Conservation (phyloP, 225 moss, liverwort and hornwort species). For the Sphagnum contortum region DNA sequence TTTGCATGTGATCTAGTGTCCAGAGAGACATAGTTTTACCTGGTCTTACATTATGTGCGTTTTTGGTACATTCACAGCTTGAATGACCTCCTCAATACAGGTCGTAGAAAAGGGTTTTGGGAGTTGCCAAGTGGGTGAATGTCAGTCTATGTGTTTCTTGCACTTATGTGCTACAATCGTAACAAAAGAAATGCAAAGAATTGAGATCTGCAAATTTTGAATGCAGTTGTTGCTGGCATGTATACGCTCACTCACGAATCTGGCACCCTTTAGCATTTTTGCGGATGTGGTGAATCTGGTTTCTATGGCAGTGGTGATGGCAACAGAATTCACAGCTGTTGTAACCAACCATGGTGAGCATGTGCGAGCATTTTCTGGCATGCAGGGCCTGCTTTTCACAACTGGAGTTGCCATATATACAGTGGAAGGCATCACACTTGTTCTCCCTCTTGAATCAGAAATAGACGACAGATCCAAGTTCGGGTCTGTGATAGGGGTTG, state of each 20-base stretch:
- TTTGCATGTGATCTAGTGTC: too few relatives aligned
- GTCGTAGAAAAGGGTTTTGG: too few relatives aligned
- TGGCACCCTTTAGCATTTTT: constrained; percentile 83
- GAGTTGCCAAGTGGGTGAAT: too few relatives aligned
- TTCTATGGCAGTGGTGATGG: constrained; percentile 79
- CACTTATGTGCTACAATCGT: too few relatives aligned
- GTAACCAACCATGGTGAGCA: constrained; percentile 29
- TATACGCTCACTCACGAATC: constrained; percentile 69
- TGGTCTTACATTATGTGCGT: too few relatives aligned
- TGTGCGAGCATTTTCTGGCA: constrained; percentile 55
- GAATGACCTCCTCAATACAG: too few relatives aligned
- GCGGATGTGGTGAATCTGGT: constrained; percentile 67
- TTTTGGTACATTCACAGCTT: too few relatives aligned
- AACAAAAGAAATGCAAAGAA: too few relatives aligned
- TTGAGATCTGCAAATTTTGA: too few relatives aligned
- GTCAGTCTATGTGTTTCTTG: too few relatives aligned
- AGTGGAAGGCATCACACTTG: constrained; percentile 77
- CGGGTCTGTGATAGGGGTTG: constrained; percentile 50
- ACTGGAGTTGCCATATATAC: constrained; percentile 87
- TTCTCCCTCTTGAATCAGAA: constrained; percentile 78
- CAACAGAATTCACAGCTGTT: constrained; percentile 41
- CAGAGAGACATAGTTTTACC: too few relatives aligned
- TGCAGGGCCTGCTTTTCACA: constrained; percentile 52
- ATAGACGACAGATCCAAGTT: constrained; percentile 66
- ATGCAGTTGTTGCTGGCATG: constrained; percentile 62